These are phyloP conservation scores for Teratosphaeria zuluensis DNA, from an alignment of 2,329 filamentous ascomycete genomes.

Conservation along the genomic window DNA sequence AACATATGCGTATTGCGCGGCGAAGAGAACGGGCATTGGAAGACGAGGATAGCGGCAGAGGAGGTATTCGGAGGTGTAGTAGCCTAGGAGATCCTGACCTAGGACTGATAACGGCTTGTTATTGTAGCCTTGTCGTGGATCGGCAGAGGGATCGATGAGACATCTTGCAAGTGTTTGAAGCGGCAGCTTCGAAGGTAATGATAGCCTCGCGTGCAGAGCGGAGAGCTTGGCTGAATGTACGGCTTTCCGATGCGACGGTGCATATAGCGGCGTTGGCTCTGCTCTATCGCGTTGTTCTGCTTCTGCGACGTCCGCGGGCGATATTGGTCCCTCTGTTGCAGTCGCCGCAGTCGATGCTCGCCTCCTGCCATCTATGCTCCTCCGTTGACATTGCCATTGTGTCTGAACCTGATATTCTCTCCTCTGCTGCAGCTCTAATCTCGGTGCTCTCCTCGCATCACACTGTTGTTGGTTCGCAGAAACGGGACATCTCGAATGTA, in stretches of 20 bases:
- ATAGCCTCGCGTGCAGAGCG: constrained; percentile 81
- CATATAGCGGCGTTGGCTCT: constrained; percentile 13
- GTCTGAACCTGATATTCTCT: constrained; percentile 8
- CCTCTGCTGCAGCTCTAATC: constrained; percentile 10
- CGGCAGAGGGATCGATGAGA: constrained; percentile 77
- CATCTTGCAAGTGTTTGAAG: constrained; percentile 76
- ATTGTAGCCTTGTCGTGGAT: constrained; percentile 72
- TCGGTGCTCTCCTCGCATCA: constrained; percentile 7
- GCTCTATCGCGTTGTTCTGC: not conserved
- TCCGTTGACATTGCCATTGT: constrained; percentile 10
- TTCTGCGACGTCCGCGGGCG: not conserved
- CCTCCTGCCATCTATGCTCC: constrained; percentile 6
- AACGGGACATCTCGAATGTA: constrained; percentile 13
- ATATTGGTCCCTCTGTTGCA: constrained; percentile 12
- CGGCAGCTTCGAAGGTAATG: constrained; percentile 71
- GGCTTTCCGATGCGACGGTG: constrained; percentile 35
- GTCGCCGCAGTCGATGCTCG: constrained; percentile 15
- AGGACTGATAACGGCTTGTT: constrained; percentile 75
- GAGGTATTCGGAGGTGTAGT: constrained; percentile 81
- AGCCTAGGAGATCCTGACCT: constrained; percentile 73
- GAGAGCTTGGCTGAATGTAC: constrained; percentile 75
- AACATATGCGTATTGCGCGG: constrained; percentile 74
- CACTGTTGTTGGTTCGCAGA: constrained; percentile 1
- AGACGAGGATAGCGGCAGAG: constrained; percentile 84
- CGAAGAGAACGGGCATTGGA: constrained; percentile 77